Evolutionary conservation across 345 rosid species (phyloP), one percentile per base, ranked within the genome.

Genomic region (Limnanthes douglasii): DNA sequence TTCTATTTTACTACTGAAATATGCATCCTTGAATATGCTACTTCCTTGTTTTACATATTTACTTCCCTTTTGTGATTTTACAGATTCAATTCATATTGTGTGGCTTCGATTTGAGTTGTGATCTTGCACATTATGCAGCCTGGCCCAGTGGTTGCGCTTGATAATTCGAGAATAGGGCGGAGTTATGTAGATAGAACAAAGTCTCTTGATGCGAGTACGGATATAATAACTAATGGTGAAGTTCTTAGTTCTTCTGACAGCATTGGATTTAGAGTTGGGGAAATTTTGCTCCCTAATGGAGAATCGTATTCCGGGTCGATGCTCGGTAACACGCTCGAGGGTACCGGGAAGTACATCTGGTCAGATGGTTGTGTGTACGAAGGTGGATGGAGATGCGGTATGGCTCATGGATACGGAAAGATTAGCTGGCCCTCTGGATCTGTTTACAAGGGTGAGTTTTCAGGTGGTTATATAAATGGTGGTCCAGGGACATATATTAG

Each of bases 371-470:
- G 70, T 23, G 44, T 66, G 26, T 90, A 79, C 37, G 77, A 74
- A 6, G 98, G 98, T 11, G 92, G 84, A 33, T 90, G 98, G 94
- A 72, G 94, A 56, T 64, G 49, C 34, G 95, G 95, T 73, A 60
- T 77, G 84, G 74, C 79, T 50, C 75, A 84, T 45, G 95, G 95
- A 19, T 66, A 3, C 37, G 98, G 98, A 24, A 79, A 70, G 57
- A 62, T 72, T 51, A 56, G 24, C 28, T 90, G 77, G 86, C 68
- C 82, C 53, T 66, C 94, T 8, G 92, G 94, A 48, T 61, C 78
- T 19, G 35, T 45, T 31, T 84, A 77, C 55, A 84, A 79, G 18
- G 98, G 98, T 41, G 98, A 90, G 40, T 84, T 77, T 42, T 77
- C 72, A 12, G 92, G 94, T 13, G 94, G 98, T 28, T 90, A 90